These are phyloP conservation scores for Septoria linicola DNA, from an alignment of 2,329 filamentous ascomycete species.

Conservation along the genomic window DNA sequence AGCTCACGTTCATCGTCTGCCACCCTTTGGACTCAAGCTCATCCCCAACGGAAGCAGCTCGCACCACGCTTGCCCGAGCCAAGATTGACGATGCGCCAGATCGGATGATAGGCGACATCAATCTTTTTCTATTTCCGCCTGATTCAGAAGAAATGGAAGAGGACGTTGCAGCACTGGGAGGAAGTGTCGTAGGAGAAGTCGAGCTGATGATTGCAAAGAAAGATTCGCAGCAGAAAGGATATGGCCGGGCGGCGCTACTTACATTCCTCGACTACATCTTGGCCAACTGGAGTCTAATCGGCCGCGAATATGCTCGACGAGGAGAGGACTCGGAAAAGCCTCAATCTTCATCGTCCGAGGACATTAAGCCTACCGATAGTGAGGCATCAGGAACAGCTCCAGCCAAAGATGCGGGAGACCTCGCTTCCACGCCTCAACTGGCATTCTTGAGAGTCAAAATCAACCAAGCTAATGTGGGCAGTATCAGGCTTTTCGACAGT, in stretches of 20 bases:
- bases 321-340: too few species aligned
- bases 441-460: constrained; percentile 62
- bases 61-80: constrained; percentile 34
- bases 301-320: constrained; percentile 26
- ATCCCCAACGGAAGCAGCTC: not conserved
- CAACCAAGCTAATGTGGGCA: constrained; percentile 55
- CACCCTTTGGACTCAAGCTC: constrained; percentile 36
- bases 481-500: constrained; percentile 61
- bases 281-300: constrained; percentile 53
- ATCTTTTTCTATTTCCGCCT: constrained; percentile 67
- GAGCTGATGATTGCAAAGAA: constrained; percentile 80
- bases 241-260: constrained; percentile 64
- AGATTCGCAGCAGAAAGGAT: constrained; percentile 59
- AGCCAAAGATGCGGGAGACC: not conserved
- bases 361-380: constrained; percentile 1
- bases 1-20: constrained; percentile 89
- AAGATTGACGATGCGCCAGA: constrained; percentile 55
- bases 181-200: constrained; percentile 63
- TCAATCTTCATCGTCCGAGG: too few species aligned
- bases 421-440: constrained; percentile 28
- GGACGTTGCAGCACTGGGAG: constrained; percentile 42
- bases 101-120: constrained; percentile 52
- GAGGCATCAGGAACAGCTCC: not conserved
- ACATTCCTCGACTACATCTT: constrained; percentile 69
- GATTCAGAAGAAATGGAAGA: constrained; percentile 46